Evolutionary conservation across 768 basidiomycete genomes (phyloP).

Genomic region (Phanerochaete carnosa): DNA sequence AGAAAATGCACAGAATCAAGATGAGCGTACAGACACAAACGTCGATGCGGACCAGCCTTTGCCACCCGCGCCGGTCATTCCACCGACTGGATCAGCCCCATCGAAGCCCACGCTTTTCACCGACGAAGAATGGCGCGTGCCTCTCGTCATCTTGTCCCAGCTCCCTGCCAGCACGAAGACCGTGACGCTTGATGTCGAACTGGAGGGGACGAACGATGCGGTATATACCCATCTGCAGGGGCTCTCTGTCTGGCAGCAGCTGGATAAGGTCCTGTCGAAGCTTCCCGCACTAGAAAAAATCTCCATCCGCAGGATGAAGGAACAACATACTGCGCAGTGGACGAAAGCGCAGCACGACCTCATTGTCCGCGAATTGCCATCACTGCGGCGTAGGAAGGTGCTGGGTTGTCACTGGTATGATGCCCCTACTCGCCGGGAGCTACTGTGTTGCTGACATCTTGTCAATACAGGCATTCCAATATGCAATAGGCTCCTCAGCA

Average conservation of each 20-base stretch:
- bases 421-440: not conserved
- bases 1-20: not conserved
- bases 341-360: not conserved
- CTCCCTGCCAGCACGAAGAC: not conserved
- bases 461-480: not conserved
- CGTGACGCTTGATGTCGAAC: not conserved
- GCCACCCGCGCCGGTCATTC: not conserved
- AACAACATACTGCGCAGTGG: not conserved
- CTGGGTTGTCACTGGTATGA: not conserved
- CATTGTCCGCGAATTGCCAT: not conserved
- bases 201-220: not conserved
- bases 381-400: not conserved
- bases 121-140: constrained; percentile 1
- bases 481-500: not conserved
- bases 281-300: not conserved
- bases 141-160: not conserved
- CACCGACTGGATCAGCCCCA: not conserved
- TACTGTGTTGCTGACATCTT: not conserved
- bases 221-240: not conserved
- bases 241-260: not conserved
- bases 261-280: not conserved
- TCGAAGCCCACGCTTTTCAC: not conserved
- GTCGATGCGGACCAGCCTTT: not conserved
- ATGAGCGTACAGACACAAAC: not conserved
- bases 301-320: not conserved